A percentile compares a stretch with the other conserved stretches of the same genome.
These are phyloP conservation scores for Xylariaceae sp. DNA, from an alignment of 2,329 filamentous ascomycete genomes.

Conservation along the genomic window DNA sequence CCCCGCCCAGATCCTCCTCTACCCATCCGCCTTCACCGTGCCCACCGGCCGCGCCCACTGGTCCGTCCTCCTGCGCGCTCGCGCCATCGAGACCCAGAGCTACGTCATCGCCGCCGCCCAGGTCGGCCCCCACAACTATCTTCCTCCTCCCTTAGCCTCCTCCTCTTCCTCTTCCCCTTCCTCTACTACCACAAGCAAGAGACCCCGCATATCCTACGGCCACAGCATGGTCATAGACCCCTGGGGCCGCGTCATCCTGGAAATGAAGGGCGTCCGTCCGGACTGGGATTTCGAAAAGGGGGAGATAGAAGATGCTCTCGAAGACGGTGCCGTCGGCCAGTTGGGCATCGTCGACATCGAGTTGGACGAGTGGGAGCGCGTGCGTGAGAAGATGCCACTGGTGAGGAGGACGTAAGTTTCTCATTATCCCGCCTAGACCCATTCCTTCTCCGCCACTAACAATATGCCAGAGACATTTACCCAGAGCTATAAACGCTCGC, in stretches of 20 bases:
- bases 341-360: conserved; percentile 54
- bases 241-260: conserved; percentile 71
- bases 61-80: conserved; percentile 69
- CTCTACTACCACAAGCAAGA: conserved; percentile 32
- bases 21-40: conserved; percentile 86
- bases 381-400: conserved; percentile 49
- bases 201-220: conserved; percentile 70
- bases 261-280: conserved; percentile 50
- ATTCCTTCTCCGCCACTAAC: conserved; percentile 9
- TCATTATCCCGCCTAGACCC: background rate
- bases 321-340: conserved; percentile 37
- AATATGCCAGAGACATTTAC: conserved; percentile 24
- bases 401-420: conserved; percentile 45
- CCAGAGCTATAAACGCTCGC: conserved; percentile 14
- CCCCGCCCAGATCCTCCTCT: conserved; percentile 70
- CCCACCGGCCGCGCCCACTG: conserved; percentile 83
- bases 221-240: conserved; percentile 81
- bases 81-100: conserved; percentile 83
- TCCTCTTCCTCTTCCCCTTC: too few species aligned
- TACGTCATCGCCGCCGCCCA: conserved; percentile 87
- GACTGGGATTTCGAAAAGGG: conserved; percentile 33
- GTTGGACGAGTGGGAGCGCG: conserved; percentile 39
- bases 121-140: conserved; percentile 63
- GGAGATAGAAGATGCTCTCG: conserved; percentile 21
- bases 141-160: too few species aligned